A percentile compares a stretch with the other conserved stretches of the same genome.
phyloP scores from a whole-genome alignment of 345 rosid genomes.

The Conringia planisiliqua region DNA sequence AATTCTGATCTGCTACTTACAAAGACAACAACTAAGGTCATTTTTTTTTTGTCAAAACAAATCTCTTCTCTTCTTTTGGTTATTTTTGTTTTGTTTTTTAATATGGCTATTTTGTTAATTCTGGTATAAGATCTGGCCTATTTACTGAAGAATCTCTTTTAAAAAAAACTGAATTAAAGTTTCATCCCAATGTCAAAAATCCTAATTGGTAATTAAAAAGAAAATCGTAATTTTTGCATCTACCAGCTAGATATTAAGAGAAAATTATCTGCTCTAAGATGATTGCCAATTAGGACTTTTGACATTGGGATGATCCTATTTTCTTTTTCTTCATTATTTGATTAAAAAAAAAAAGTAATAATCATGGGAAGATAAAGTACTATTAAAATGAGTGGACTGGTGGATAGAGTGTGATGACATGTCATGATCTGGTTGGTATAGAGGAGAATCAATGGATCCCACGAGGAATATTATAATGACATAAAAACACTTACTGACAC shows the following conservation, averaged over 20 bases:
- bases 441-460: conserved; percentile 1
- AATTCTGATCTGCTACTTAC: too few relatives aligned
- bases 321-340: not conserved
- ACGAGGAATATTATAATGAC: conserved; percentile 13
- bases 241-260: not conserved
- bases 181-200: not conserved
- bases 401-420: conserved; percentile 26
- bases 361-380: conserved; percentile 21
- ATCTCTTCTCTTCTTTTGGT: too few relatives aligned
- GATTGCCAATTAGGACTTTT: not conserved
- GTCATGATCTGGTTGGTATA: not conserved
- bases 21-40: not conserved
- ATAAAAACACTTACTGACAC: conserved; percentile 13
- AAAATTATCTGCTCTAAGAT: not conserved
- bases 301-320: not conserved
- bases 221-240: not conserved
- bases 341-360: not conserved
- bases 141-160: too few relatives aligned
- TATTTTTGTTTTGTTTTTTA: too few relatives aligned
- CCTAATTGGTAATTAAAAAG: not conserved
- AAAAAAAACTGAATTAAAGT: too few relatives aligned
- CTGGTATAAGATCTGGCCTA: too few relatives aligned
- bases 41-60: not conserved
- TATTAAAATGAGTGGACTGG: conserved; percentile 27
- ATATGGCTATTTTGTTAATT: too few relatives aligned